A percentile compares a stretch with the other conserved stretches of the same genome.
phyloP scores from a whole-genome alignment of 257 asterid genomes.

The Nicotiana attenuata region DNA sequence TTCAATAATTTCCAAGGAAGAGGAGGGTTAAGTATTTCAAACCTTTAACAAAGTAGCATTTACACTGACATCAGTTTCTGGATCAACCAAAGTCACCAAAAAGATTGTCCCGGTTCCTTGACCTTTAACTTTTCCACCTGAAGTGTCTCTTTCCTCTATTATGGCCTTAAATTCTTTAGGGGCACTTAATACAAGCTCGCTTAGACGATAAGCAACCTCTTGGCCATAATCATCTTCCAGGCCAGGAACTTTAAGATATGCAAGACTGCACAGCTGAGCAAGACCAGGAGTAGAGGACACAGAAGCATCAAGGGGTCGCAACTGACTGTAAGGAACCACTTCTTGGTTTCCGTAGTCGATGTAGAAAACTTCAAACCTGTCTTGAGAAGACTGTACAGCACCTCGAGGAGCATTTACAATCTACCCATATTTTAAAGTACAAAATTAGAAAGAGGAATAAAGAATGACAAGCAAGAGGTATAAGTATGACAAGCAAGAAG shows the following conservation, averaged over 20 bases:
- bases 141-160: conserved; percentile 72
- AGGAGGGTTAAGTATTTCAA: neutral
- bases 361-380: conserved; percentile 89
- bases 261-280: conserved; percentile 92
- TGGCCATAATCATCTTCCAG: conserved; percentile 85
- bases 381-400: conserved; percentile 57
- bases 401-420: conserved; percentile 83
- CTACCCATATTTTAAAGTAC: conserved; percentile 27
- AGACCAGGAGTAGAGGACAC: conserved; percentile 72
- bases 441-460: neutral
- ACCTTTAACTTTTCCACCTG: conserved; percentile 91
- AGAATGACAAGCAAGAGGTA: neutral
- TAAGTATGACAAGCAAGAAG: neutral
- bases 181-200: conserved; percentile 52
- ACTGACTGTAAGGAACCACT: conserved; percentile 53
- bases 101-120: conserved; percentile 91
- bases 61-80: conserved; percentile 64
- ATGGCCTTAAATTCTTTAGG: conserved; percentile 70
- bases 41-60: conserved; percentile 91
- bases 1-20: too few species aligned
- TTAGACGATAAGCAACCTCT: conserved; percentile 69
- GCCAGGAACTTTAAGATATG: conserved; percentile 71
- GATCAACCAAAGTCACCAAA: conserved; percentile 61
- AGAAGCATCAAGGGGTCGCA: conserved; percentile 76
- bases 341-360: conserved; percentile 96